Evolutionary conservation across 768 basidiomycete species (phyloP).

Genomic region (Leccinellum albellum): DNA sequence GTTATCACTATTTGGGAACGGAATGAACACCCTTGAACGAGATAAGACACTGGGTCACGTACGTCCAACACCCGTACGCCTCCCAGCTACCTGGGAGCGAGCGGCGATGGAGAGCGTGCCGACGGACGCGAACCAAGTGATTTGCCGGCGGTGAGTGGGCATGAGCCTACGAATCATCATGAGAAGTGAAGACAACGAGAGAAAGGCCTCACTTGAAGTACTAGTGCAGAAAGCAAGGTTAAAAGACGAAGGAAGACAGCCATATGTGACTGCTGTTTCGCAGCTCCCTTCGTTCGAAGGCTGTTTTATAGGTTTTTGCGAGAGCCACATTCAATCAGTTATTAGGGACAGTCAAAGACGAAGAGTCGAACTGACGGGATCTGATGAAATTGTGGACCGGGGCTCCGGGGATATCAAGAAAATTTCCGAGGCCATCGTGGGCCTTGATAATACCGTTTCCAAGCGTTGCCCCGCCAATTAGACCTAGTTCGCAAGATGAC

Average conservation of each 20-base stretch:
- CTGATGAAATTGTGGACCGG: neutral
- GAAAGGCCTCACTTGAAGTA: constrained; percentile 6
- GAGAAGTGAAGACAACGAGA: neutral
- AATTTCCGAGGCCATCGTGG: neutral
- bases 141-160: constrained; percentile 1
- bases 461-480: neutral
- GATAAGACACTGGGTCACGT: constrained; percentile 12
- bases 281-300: neutral
- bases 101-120: constrained; percentile 10
- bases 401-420: neutral
- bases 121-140: neutral
- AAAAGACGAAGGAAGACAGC: constrained; percentile 1
- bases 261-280: constrained; percentile 9
- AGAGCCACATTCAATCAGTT: constrained; percentile 5
- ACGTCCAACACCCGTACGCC: constrained; percentile 62
- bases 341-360: neutral
- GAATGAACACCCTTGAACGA: constrained; percentile 9
- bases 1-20: constrained; percentile 44
- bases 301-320: constrained; percentile 10
- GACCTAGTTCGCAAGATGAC: neutral
- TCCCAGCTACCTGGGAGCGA: constrained; percentile 53
- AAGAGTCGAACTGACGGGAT: neutral
- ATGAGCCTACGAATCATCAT: constrained; percentile 5
- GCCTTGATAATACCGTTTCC: neutral
- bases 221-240: neutral